These are phyloP conservation scores for Rutstroemia sydowiana DNA, from an alignment of 2,329 filamentous ascomycete species.

Conservation along the genomic window DNA sequence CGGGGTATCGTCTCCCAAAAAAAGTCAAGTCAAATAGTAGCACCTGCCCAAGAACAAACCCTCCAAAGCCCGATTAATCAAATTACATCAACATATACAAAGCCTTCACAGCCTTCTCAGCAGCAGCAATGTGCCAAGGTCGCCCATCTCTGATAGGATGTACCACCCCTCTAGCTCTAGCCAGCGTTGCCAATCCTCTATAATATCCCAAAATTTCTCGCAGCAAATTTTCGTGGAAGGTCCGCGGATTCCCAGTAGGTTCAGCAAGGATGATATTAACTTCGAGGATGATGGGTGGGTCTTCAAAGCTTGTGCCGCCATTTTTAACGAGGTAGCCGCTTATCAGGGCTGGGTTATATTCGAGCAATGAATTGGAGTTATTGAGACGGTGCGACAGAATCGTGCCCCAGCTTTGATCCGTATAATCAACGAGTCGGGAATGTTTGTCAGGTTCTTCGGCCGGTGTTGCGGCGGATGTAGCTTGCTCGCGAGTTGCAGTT, in stretches of 20 bases:
- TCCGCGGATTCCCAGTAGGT: conserved; percentile 29
- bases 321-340: conserved; percentile 62
- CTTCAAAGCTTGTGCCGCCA: conserved; percentile 46
- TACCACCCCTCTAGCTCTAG: conserved; percentile 56
- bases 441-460: conserved; percentile 50
- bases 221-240: conserved; percentile 53
- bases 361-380: conserved; percentile 48
- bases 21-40: neutral
- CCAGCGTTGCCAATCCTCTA: conserved; percentile 60
- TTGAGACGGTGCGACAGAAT: conserved; percentile 60
- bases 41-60: neutral
- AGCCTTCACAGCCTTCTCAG: conserved; percentile 59
- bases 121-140: conserved; percentile 72
- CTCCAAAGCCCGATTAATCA: neutral
- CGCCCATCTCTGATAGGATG: conserved; percentile 53
- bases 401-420: conserved; percentile 70
- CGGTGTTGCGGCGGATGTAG: conserved; percentile 27
- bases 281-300: conserved; percentile 54
- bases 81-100: conserved; percentile 55
- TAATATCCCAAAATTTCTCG: conserved; percentile 66
- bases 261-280: conserved; percentile 54
- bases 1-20: neutral
- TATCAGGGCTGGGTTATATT: conserved; percentile 49
- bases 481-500: conserved; percentile 22
- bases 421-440: conserved; percentile 61